A percentile compares a stretch with the other conserved stretches of the same genome.
Conservation (phyloP, 2,329 filamentous ascomycete species). For the Drechslerella dactyloides region DNA sequence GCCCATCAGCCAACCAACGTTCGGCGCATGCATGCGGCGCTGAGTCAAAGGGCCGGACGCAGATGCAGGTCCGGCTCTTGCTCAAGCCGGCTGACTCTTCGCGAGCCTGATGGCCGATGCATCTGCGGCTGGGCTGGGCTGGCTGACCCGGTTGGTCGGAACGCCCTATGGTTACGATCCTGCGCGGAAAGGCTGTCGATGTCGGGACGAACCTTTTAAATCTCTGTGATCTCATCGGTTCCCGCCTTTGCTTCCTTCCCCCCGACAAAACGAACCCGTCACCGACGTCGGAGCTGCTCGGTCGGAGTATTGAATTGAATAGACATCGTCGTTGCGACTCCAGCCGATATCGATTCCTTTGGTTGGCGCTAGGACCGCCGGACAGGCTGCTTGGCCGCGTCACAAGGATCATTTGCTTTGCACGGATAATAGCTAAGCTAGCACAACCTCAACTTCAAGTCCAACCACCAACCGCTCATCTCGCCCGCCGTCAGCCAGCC, state of each 20-base stretch:
- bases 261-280: too few relatives aligned
- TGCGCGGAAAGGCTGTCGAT: neutral
- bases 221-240: too few relatives aligned
- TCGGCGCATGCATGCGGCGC: neutral
- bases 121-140: too few relatives aligned
- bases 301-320: neutral
- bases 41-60: constrained; percentile 31
- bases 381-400: constrained; percentile 27
- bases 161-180: constrained; percentile 8
- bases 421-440: constrained; percentile 24
- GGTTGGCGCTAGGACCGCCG: constrained; percentile 14
- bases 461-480: constrained; percentile 8
- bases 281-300: too few relatives aligned
- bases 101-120: constrained; percentile 17
- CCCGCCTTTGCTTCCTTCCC: too few relatives aligned
- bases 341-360: neutral
- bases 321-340: constrained; percentile 6
- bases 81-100: constrained; percentile 33
- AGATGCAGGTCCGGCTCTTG: constrained; percentile 12
- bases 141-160: constrained; percentile 44
- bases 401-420: constrained; percentile 32
- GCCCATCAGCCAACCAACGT: too few relatives aligned
- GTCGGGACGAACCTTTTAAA: neutral
- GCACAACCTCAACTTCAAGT: constrained; percentile 13
- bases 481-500: constrained; percentile 2